Evolutionary conservation across 2,329 filamentous ascomycete species (phyloP).

Genomic region (Penicillium sp.): DNA sequence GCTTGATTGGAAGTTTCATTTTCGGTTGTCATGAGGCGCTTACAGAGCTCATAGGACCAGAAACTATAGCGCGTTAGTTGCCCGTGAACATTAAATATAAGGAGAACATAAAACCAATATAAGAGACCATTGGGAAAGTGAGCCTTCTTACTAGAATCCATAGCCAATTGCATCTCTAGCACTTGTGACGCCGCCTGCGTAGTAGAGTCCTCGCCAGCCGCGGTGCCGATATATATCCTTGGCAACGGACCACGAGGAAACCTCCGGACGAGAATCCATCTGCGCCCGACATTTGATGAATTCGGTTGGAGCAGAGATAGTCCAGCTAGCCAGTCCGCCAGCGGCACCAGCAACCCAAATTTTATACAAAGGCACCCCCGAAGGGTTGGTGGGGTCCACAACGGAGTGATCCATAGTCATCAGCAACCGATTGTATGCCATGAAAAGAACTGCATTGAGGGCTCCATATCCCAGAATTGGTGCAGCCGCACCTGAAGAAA

Average conservation of each 20-base stretch:
- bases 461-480: slow-evolving; percentile 88
- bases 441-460: slow-evolving; percentile 85
- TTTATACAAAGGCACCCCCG: slow-evolving; percentile 57
- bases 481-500: slow-evolving; percentile 68
- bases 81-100: not conserved
- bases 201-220: slow-evolving; percentile 71
- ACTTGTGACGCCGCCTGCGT: slow-evolving; percentile 78
- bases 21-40: slow-evolving; percentile 54
- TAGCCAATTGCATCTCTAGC: slow-evolving; percentile 88
- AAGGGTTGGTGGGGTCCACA: slow-evolving; percentile 45
- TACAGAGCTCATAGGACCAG: slow-evolving; percentile 82
- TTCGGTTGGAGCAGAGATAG: slow-evolving; percentile 85
- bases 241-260: slow-evolving; percentile 65
- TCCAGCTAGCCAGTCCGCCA: slow-evolving; percentile 81
- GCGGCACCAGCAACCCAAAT: slow-evolving; percentile 78
- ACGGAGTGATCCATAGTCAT: slow-evolving; percentile 54
- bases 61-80: slow-evolving; percentile 55
- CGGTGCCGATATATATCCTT: slow-evolving; percentile 61
- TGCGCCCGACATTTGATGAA: slow-evolving; percentile 88
- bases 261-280: slow-evolving; percentile 50
- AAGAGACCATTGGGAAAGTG: not conserved
- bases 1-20: slow-evolving; percentile 50
- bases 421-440: slow-evolving; percentile 85
- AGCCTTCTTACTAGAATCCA: slow-evolving; percentile 71
- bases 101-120: not conserved